Evolutionary conservation across 768 basidiomycete species (phyloP), one percentile per base, ranked within the genome.

Genomic region (Dentipellis sp.): DNA sequence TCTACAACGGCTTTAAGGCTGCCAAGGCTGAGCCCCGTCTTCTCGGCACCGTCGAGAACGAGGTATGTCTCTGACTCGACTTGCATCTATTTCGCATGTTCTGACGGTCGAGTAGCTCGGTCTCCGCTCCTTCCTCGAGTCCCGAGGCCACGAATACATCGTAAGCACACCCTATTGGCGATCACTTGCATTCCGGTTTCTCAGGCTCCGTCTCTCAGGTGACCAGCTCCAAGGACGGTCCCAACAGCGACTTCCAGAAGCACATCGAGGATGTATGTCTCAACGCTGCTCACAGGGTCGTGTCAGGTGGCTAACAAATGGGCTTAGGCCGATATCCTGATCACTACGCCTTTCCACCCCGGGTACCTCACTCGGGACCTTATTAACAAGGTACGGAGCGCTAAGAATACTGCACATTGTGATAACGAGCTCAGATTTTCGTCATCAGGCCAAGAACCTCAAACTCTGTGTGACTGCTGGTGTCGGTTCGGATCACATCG

Each of bases 401-500:
- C 22, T 29, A 3, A 29, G 29, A 29, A 16, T 10, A 36, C 10
- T 9, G 2, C 23, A 36, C 29, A 29, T 29, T 29, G 29, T 29
- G 34, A 38, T 14, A 17, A 9, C 8, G 34, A 10, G 10, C 34
- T 36, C 16, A 55, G 3, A 5, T 10, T 6, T 47, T 34, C 2
- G 22, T 22, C 17, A 17, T 22, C 34, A 88, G 79, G 88, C 90
- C 29, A 83, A 84, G 68, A 90, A 91, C 59, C 78, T 93, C 59
- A 91, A 88, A 71, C 70, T 92, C 52, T 86, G 84, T 64, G 78
- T 92, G 61, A 93, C 90, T 16, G 90, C 89, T 59, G 89, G 88
- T 68, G 89, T 91, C 36, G 88, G 88, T 7, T 88, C 84, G 10
- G 91, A 91, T 72, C 88, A 87, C 72, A 83, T 91, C 55, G 89